Conservation (phyloP, 176 grass and related monocot genomes). For the Alloteropsis semialata region DNA sequence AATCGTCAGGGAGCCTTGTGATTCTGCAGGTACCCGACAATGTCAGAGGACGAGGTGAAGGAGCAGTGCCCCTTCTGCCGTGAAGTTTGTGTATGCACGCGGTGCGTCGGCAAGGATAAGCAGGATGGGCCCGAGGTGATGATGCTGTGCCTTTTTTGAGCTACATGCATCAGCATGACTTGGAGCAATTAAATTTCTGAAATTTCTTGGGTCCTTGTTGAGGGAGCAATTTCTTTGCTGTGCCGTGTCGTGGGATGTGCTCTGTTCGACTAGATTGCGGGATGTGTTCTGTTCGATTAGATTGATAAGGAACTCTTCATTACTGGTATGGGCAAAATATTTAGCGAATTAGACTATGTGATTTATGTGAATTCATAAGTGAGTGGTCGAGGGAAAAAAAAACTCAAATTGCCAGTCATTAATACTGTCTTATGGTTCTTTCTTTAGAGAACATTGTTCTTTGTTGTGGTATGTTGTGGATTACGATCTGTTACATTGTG, state of each 20-base stretch:
- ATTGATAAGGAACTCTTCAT: background rate
- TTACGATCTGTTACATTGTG: background rate
- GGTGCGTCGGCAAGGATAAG: slow-evolving; percentile 11
- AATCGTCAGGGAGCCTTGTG: background rate
- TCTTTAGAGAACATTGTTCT: background rate
- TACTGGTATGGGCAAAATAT: background rate
- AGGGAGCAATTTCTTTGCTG: background rate
- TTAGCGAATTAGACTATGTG: background rate
- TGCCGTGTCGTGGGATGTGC: background rate
- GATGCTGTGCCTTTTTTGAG: background rate
- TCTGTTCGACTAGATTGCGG: background rate
- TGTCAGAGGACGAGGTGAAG: slow-evolving; percentile 11
- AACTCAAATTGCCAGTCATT: background rate
- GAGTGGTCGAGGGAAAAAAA: background rate
- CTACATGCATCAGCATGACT: background rate
- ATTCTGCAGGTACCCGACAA: slow-evolving; percentile 36
- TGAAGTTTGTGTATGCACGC: slow-evolving; percentile 21
- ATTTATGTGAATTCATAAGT: background rate
- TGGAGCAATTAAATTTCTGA: background rate
- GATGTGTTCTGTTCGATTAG: background rate
- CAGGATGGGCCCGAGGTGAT: slow-evolving; percentile 25
- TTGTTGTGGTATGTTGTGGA: background rate
- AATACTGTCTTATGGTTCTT: background rate
- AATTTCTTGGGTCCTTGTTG: slow-evolving; percentile 9
- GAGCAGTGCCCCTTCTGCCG: slow-evolving; percentile 38